Evolutionary conservation across 768 basidiomycete genomes (phyloP), one percentile per base, ranked within the genome.

Genomic region (Lentinula aciculospora): DNA sequence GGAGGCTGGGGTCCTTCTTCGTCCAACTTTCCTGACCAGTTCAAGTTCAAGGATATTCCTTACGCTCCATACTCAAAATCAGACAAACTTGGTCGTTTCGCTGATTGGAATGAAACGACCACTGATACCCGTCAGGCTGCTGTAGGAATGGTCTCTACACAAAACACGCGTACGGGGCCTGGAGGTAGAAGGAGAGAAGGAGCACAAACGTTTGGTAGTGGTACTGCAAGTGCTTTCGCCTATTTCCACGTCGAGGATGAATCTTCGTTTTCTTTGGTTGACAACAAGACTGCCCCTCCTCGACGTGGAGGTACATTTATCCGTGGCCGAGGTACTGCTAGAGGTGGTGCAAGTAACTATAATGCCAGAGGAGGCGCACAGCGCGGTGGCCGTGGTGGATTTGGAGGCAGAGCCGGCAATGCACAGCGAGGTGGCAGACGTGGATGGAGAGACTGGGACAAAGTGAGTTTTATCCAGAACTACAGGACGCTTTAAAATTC

Each of bases 181-280:
- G 79, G 79, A 42, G 79, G 82, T 46, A 81, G 88, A 56, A 81
- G 88, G 64, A 79, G 88, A 51, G 90, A 93, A 50, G 85, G 90
- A 45, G 81, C 81, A 50, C 89, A 89, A 66, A 92, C 92, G 2
- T 96, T 92, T 67, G 94, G 94, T 36, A 94, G 93, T 57, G 90
- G 89, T 21, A 85, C 88, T 51, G 87, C 92, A 10, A 95, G 86
- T 64, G 92, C 93, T 13, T 98, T 98, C 68, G 92, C 93, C 6
- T 97, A 96, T 73, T 94, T 94, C 78, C 95, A 98, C 72, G 95
- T 91, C 58, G 97, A 98, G 72, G 97, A 99, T 67, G 97, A 99
- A 73, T 89, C 93, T 5, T 89, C 86, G 49, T 99, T 99, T 81
- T 95, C 93, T 21, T 79, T 99, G 50, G 97, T 99, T 48, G 95